Percentiles rank a stretch among this genome's conserved stretches.
phyloP scores from a whole-genome alignment of 495 filamentous ascomycete genomes.

The Trichocladium antarcticum region DNA sequence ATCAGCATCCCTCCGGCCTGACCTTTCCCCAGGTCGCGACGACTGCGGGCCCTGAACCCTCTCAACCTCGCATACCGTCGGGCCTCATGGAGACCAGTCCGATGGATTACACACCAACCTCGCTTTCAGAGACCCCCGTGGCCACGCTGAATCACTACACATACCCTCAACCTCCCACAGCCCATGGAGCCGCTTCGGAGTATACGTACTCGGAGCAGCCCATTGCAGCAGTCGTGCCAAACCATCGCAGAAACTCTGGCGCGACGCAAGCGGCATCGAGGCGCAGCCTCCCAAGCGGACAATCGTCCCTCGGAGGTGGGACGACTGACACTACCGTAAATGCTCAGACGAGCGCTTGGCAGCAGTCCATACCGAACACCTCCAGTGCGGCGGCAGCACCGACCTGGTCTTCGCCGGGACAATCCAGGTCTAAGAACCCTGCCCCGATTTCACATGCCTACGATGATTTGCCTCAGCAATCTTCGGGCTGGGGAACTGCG shows the following conservation, averaged over 20 bases:
- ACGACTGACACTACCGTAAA: not conserved
- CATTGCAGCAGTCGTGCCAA: not conserved
- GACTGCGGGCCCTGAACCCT: not conserved
- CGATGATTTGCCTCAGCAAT: slow-evolving; percentile 17
- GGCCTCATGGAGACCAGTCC: slow-evolving; percentile 3
- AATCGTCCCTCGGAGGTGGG: not conserved
- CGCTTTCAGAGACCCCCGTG: slow-evolving; percentile 5
- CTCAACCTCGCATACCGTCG: slow-evolving; percentile 3
- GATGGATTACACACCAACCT: slow-evolving; percentile 6
- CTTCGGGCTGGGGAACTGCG: slow-evolving; percentile 12
- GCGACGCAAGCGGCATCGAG: not conserved
- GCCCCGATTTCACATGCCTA: slow-evolving; percentile 9
- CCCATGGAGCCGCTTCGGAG: not conserved
- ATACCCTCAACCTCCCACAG: slow-evolving; percentile 3
- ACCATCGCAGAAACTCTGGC: not conserved
- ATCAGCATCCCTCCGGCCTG: slow-evolving; percentile 15
- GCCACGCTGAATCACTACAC: slow-evolving; percentile 6
- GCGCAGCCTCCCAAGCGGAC: slow-evolving; percentile 3
- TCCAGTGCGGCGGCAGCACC: not conserved
- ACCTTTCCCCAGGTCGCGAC: slow-evolving; percentile 10
- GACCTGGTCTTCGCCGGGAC: slow-evolving; percentile 14
- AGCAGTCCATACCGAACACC: slow-evolving; percentile 11
- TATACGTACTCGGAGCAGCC: slow-evolving; percentile 3
- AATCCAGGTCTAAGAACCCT: slow-evolving; percentile 11
- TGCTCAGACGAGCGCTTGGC: slow-evolving; percentile 9